Conservation (phyloP, 2,329 filamentous ascomycete genomes). For the Ophiostoma tasmaniense region DNA sequence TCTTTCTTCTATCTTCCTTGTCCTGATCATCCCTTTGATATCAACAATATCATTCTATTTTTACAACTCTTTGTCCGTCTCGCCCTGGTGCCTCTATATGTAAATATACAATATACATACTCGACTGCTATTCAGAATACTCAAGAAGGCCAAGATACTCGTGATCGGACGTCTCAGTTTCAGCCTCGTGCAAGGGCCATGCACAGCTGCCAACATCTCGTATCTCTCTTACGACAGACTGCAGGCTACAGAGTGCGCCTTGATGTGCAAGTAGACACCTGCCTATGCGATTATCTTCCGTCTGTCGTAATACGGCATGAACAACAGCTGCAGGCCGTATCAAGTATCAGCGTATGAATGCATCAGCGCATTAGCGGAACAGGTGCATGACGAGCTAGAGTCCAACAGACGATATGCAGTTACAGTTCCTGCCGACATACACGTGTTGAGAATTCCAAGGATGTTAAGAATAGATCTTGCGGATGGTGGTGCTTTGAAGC, state of each 20-base stretch:
- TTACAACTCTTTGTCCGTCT: not conserved
- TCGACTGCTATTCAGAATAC: not conserved
- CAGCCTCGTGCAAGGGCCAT: not conserved
- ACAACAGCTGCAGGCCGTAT: not conserved
- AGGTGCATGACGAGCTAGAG: not conserved
- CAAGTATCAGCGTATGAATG: no score
- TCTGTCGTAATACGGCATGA: not conserved
- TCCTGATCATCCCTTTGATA: not conserved
- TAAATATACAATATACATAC: not conserved
- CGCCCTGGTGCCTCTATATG: not conserved
- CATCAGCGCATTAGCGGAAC: no score
- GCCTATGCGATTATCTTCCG: not conserved
- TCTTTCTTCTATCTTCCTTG: not conserved
- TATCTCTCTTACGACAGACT: not conserved
- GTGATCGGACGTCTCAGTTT: not conserved
- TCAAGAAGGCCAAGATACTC: not conserved
- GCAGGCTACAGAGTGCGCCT: not conserved
- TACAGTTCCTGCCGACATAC: not conserved
- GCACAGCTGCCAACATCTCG: conserved; percentile 1
- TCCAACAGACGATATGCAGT: not conserved
- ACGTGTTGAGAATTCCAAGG: not conserved
- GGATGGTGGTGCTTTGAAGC: no score
- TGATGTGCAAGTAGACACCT: not conserved
- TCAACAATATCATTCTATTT: conserved; percentile 1
- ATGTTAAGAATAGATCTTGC: not conserved